Percentiles rank a stretch among this genome's conserved stretches.
These are phyloP conservation scores for Boletus subcaerulescens DNA, from an alignment of 768 basidiomycete genomes.

Conservation along the genomic window DNA sequence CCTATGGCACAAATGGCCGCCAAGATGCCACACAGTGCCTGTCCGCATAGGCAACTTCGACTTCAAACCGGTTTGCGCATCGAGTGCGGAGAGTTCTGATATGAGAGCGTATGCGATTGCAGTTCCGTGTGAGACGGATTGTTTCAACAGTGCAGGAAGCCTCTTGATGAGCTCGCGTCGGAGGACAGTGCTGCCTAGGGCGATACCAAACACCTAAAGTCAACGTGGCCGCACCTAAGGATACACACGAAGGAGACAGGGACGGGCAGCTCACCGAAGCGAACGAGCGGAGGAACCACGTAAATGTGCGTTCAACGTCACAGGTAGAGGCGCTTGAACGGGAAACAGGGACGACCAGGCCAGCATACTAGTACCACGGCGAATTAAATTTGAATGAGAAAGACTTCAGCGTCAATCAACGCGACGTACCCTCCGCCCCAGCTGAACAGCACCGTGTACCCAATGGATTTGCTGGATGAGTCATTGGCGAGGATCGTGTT, in stretches of 20 bases:
- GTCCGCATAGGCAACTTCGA: slow-evolving; percentile 35
- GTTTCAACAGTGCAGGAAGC: slow-evolving; percentile 40
- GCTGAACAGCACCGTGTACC: not conserved
- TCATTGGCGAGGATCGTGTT: slow-evolving; percentile 27
- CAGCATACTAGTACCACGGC: not conserved
- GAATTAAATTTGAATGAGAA: too few relatives aligned
- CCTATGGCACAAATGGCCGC: slow-evolving; percentile 29
- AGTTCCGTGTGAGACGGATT: slow-evolving; percentile 34
- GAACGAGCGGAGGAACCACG: slow-evolving; percentile 12
- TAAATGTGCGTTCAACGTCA: not conserved
- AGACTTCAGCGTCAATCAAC: not conserved
- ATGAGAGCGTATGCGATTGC: slow-evolving; percentile 43
- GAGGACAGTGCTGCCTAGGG: slow-evolving; percentile 46
- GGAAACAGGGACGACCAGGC: slow-evolving; percentile 36
- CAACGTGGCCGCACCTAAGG: too few relatives aligned
- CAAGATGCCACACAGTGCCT: slow-evolving; percentile 42
- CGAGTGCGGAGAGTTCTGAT: too few relatives aligned
- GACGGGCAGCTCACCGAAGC: slow-evolving; percentile 27
- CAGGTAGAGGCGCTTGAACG: not conserved
- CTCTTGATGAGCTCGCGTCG: slow-evolving; percentile 44
- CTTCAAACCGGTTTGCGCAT: slow-evolving; percentile 33
- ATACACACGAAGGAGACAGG: not conserved
- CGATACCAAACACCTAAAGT: slow-evolving; percentile 46
- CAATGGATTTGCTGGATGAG: slow-evolving; percentile 19
- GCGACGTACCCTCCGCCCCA: slow-evolving; percentile 1